Evolutionary conservation across 495 filamentous ascomycete genomes (phyloP), one percentile per base, ranked within the genome.

Genomic region (Polyplosphaeria fusca): DNA sequence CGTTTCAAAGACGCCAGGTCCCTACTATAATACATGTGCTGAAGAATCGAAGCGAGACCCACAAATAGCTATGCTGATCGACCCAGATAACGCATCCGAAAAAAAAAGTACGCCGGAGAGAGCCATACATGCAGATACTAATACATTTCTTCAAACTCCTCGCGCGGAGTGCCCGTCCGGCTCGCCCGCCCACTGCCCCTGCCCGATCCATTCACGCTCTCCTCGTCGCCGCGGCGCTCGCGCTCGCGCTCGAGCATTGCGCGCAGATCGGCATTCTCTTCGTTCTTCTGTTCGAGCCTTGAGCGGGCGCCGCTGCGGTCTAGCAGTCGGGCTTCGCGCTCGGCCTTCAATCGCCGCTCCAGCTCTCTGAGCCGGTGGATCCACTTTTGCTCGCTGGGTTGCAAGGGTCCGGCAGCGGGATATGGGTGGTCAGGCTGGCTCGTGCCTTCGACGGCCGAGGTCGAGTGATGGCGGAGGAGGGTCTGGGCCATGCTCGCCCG

Each of bases 301-400:
- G 88, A 86, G 55, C 87, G 76, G 30, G 93, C 93, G 35, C 87
- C 89, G 24, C 75, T 84, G 19, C 92, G 82, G 73, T 98, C 93
- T 40, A 93, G 69, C 23, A 91, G 67, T 32, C 94, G 75, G n/a
- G 82, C 91, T 68, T 96, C 93, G 9, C 93, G 74, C 70, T 98
- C 93, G 18, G 85, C 83, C 65, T 96, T 95, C 24, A 98, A 76
- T 60, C 91, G 81, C 65, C 84, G 81, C 77, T 98, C 94, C 38
- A 97, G 70, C 61, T 96, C 91, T 47, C 86, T 80, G 16, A 98
- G 73, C 18, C 94, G 76, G 41, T 94, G 79, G 62, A 91, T 83
- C 89, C 88, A 97, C 27, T 81, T 76, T 64, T 86, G 82, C 52
- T 93, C 85, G 48, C 79, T 79, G 1, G 73, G 55, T 52, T 66